Evolutionary conservation across 2,329 filamentous ascomycete species (phyloP), one percentile per base, ranked within the genome.

Genomic region (Talaromyces atroroseus): DNA sequence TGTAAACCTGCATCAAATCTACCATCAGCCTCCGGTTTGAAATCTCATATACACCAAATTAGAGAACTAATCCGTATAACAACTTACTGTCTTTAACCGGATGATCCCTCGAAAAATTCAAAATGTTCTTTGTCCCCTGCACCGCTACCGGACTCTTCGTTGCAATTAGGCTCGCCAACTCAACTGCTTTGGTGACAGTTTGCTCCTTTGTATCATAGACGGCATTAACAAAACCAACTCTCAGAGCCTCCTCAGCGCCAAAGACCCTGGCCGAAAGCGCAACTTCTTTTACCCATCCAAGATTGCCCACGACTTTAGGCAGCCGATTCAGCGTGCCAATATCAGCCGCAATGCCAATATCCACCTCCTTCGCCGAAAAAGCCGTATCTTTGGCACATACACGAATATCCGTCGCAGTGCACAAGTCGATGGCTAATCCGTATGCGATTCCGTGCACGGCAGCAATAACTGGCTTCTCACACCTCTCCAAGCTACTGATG

Each of bases 391-490:
- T 58, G 0, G 71, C 61, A 53, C 71, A 75, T 3, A 78, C 58
- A 7, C 76, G 68, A 48, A 79, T 66, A 50, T 79, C 77, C 2
- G 72, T 68, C 2, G 75, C 74, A 1, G 69, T 68, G 14, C 68
- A 65, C 7, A 79, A 58, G 68, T 95, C 90, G 60, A 95, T 86
- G 18, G 84, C 89, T 10, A 95, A 78, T 16, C 91, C 90, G 63
- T 89, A 84, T 2, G 86, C 81, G 63, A 92, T 83, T 42, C 87
- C 91, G 65, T 95, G 89, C 62, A 96, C 74, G 20, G 90, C 85
- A 52, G 84, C 86, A 58, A 97, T 88, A 34, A 96, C 89, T 59
- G 90, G 90, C 75, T 97, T 97, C 74, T 94, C 89, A 73, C 92
- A 97, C 63, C 81, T 85, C 71, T 96, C 92, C 53, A 95, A 76